Conservation (phyloP, 257 asterid species). For the Handroanthus guayacan region DNA sequence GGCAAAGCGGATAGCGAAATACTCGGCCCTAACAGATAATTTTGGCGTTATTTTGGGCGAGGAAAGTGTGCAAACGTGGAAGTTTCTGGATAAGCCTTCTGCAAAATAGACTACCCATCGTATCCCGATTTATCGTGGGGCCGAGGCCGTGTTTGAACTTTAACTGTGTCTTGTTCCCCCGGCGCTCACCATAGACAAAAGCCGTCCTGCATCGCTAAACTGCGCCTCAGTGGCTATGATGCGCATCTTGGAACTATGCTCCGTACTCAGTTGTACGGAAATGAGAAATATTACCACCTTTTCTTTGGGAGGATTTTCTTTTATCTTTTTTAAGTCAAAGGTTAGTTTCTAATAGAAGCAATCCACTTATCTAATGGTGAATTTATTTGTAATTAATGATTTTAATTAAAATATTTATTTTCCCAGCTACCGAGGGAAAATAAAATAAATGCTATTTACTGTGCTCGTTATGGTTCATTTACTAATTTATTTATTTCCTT, state of each 20-base stretch:
- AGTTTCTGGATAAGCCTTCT: neutral
- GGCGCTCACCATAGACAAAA: constrained; percentile 13
- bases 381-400: constrained; percentile 22
- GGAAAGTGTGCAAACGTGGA: constrained; percentile 20
- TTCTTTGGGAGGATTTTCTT: neutral
- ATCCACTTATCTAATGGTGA: too few species aligned
- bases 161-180: neutral
- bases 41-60: neutral
- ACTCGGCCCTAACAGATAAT: neutral
- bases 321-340: too few species aligned
- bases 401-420: neutral
- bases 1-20: neutral
- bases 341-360: too few species aligned
- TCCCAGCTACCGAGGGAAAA: constrained; percentile 39
- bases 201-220: neutral
- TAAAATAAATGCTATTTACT: constrained; percentile 36
- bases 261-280: constrained; percentile 22
- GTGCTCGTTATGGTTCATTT: constrained; percentile 23
- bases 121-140: constrained; percentile 6
- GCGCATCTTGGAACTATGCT: neutral
- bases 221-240: constrained; percentile 13
- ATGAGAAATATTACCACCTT: neutral
- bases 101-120: constrained; percentile 6
- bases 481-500: constrained; percentile 14
- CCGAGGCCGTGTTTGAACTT: constrained; percentile 5